Conservation (phyloP, 208 protist species). For the Acanthamoeba triangularis region DNA sequence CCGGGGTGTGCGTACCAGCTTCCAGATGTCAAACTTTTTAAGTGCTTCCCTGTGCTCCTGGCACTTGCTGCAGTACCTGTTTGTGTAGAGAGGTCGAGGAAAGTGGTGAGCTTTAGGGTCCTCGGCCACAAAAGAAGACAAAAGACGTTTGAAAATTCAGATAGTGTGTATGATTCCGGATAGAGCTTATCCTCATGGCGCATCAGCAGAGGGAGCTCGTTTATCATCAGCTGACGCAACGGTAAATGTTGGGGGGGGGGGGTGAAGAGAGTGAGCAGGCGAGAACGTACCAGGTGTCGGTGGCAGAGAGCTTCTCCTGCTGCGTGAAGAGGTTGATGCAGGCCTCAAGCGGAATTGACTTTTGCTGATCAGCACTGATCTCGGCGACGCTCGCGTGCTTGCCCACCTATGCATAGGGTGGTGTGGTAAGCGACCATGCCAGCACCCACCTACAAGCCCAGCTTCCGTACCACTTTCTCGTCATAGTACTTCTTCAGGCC, state of each 20-base stretch:
- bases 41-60: conserved; percentile 83
- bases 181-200: conserved; percentile 71
- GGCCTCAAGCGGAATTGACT: conserved; percentile 50
- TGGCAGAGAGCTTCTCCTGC: conserved; percentile 79
- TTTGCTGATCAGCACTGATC: conserved; percentile 6
- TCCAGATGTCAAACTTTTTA: conserved; percentile 90
- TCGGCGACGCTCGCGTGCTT: background rate
- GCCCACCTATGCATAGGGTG: background rate
- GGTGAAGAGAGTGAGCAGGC: no score
- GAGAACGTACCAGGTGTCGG: conserved; percentile 87
- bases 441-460: no score
- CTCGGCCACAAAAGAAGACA: no score
- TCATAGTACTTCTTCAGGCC: background rate
- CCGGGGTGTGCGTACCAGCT: conserved; percentile 28
- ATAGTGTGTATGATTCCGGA: conserved; percentile 72
- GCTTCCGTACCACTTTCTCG: background rate
- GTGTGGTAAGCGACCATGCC: no score
- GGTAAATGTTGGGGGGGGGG: no score
- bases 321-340: conserved; percentile 86
- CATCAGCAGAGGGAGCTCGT: conserved; percentile 73
- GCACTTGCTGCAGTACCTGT: conserved; percentile 91
- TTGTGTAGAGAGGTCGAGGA: conserved; percentile 18
- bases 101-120: background rate
- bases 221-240: conserved; percentile 75
- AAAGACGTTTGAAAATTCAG: no score